Base-by-base conservation (phyloP, 2,329 filamentous ascomycete genomes). In the Aspergillus neotritici region DNA sequence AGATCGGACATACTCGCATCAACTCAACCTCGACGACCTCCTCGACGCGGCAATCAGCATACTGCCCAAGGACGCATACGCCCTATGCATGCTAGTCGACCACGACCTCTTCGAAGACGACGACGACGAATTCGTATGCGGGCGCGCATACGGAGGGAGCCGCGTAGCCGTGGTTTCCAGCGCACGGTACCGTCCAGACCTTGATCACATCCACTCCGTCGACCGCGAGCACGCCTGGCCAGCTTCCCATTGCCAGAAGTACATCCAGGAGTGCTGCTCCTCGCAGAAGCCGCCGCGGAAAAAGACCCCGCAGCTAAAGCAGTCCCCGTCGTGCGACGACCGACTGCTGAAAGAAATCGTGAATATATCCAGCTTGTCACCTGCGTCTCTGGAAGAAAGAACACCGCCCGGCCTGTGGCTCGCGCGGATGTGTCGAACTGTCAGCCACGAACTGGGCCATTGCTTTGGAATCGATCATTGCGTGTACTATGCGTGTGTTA, bases 391-490 rank as follows among this genome's bases (percentile, higher is more conserved):
- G 1, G n/a, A 32, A n/a, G 13, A 43, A 11, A 47, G 48, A 12
- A 29, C 17, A 9, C 40, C 67, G 1, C 53, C 60, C 0, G 70
- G 63, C 0, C 55, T 82, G 2, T 86, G 81, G 79, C 71, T 85
- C 11, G 72, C 71, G 8, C 70, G 76, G 9, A 60, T 79, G 2
- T 79, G 70, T 40, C 75, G 74, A 38, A 84, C 82, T 0, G 76
- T 75, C 1, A 72, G 73, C 2, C 83, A 86, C 55, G 83, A 87
- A 54, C 62, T 86, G 0, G 79, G 80, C 0, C 83, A 86, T 58
- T 86, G 82, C 54, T 74, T 87, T 31, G 79, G 77, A 0, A 69
- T 87, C 11, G 82, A 63, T 6, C 83, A 87, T 56, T 87, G 83
- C 55, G 65, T 76, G 14, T 38, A 62, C 30, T 62, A 64, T 38